Evolutionary conservation across 2,329 filamentous ascomycete species (phyloP), one percentile per base, ranked within the genome.

Genomic region (Magnaporthiopsis rhizophila): DNA sequence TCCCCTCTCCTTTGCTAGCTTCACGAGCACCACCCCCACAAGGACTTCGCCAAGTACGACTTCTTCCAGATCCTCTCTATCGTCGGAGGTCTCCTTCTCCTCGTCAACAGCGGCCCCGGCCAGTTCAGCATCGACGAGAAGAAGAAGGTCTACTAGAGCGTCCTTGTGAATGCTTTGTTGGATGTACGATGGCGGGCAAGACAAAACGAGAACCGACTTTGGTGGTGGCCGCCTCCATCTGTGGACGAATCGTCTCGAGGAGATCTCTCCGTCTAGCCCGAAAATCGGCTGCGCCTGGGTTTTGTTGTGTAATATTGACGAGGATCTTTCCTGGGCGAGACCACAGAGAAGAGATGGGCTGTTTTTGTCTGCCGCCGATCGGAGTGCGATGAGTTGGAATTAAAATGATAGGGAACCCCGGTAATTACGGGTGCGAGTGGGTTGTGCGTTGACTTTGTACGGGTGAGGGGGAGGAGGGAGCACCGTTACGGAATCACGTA

Each of bases 11-110:
- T 26, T 62, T 64, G 12, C 32, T 69, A 96, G 90, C 91, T 99
- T 70, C 94, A 98, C 81, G 90, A 94, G 70, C 91, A 96, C 81
- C 95, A 99, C 82, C 95, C 95, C 61, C 94, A 98, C 85, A 98
- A 98, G 86, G 95, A 99, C 79, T 99, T 99, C 75, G 95, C 95
- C 83, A 99, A 99, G 82, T 99, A 99, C 86, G 95, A 99, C 78
- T 99, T 99, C 84, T 99, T 99, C 88, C 95, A 99, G 83, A 97
- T 98, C 72, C 84, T 99, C 64, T 99, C 95, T 63, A 99, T 99
- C 75, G 94, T 98, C 69, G 95, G 95, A 69, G 95, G 95, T 77
- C 90, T 99, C 65, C 85, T 99, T 65, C 88, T 99, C 69, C 86
- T 99, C 69, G 93, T 98, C 80, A 99, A 99, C 86, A 97, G 95